Base-by-base conservation (phyloP, 1,139 yeast species). In the Hansenula sp. region DNA sequence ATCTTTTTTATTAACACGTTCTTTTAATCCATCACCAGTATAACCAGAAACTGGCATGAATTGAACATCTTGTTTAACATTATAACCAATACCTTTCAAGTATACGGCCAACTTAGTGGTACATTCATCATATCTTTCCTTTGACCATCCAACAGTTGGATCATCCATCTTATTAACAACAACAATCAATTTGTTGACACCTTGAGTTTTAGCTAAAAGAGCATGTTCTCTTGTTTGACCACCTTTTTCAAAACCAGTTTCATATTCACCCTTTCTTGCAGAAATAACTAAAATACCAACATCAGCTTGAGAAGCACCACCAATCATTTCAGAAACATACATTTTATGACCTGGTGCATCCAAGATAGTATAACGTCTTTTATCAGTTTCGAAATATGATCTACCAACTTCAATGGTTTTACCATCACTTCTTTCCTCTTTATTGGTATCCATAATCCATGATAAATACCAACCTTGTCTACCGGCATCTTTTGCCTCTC, bases 181-280 rank as follows among this genome's bases (percentile, higher is more conserved):
- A 51, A 93, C 96, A 55, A 93, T 75, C 60, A 93, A 78, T 68
- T 84, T 86, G 74, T 88, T 90, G 50, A 93, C 96, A 71, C 99
- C 99, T 70, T 93, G 96, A 48, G 97, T 93, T 78, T 88, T 93
- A 56, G 99, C 98, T 67, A 93, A 78, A 54, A 93, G 76, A 38
- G 99, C 99, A 67, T 93, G 99, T 76, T 93, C 99, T 73, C 98
- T 84, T 51, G 99, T 91, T 73, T 93, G 98, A 55, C 99, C 99
- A 60, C 98, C 98, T 74, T 91, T 88, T 75, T 94, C 98, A 66
- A 93, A 93, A 53, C 99, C 99, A 50, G 99, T 94, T 74, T 93
- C 99, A 71, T 91, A 93, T 70, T 93, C 99, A 71, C 99, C 99
- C 72, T 90, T 90, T 78, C 99, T 88, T 50, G 98, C 98, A 55